A percentile compares a stretch with the other conserved stretches of the same genome.
phyloP scores from a whole-genome alignment of 1,139 yeast species.

The Sugiyamaella novakii region DNA sequence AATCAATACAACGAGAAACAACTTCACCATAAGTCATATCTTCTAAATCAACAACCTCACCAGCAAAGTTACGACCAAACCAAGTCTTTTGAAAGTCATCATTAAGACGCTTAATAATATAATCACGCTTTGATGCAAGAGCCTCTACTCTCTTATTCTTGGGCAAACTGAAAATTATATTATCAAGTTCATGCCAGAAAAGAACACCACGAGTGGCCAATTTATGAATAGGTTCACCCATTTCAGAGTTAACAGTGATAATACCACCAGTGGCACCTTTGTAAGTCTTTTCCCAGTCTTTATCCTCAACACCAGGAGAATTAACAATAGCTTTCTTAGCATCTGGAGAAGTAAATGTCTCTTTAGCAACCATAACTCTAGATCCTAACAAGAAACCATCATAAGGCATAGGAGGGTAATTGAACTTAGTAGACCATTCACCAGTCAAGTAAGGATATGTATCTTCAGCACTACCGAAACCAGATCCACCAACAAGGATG shows the following conservation, averaged over 20 bases:
- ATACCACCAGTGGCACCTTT: slow-evolving; percentile 97
- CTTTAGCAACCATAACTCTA: slow-evolving; percentile 96
- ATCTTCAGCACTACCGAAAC: slow-evolving; percentile 95
- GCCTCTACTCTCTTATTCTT: slow-evolving; percentile 86
- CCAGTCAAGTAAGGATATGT: slow-evolving; percentile 98
- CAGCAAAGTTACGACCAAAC: slow-evolving; percentile 79
- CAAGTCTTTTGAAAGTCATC: slow-evolving; percentile 97
- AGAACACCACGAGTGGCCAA: slow-evolving; percentile 97
- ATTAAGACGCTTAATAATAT: slow-evolving; percentile 80
- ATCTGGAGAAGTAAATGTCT: slow-evolving; percentile 89
- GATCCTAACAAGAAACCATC: slow-evolving; percentile 97
- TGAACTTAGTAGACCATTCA: slow-evolving; percentile 82
- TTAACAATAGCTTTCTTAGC: slow-evolving; percentile 91
- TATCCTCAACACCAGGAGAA: slow-evolving; percentile 87
- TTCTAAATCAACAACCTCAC: slow-evolving; percentile 82
- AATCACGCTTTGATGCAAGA: slow-evolving; percentile 77
- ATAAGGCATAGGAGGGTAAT: slow-evolving; percentile 98
- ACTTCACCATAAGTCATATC: slow-evolving; percentile 97
- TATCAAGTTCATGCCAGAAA: slow-evolving; percentile 93
- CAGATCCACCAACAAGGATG: slow-evolving; percentile 93
- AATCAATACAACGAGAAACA: slow-evolving; percentile 81
- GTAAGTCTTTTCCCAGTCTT: slow-evolving; percentile 91
- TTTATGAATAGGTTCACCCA: slow-evolving; percentile 99
- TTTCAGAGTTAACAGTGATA: slow-evolving; percentile 92
- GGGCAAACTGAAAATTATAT: slow-evolving; percentile 87